Evolutionary conservation across 768 basidiomycete genomes (phyloP).

Genomic region (Symmetrospora coprosmae): DNA sequence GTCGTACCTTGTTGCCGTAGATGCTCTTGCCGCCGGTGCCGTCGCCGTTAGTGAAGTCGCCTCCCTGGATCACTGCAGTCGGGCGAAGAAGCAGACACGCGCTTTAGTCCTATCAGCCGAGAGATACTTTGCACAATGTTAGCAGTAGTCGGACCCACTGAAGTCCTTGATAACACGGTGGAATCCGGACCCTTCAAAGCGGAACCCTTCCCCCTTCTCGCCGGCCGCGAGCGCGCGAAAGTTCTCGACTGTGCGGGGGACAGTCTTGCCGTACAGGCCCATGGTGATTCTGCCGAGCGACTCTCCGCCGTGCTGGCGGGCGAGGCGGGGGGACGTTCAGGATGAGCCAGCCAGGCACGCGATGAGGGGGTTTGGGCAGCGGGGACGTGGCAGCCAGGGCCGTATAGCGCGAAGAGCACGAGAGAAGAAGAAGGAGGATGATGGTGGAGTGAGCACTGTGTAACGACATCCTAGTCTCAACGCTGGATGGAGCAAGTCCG

Average conservation of each 20-base stretch:
- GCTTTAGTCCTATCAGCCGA: too few relatives aligned
- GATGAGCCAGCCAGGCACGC: too few relatives aligned
- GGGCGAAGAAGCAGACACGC: background rate
- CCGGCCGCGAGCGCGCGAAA: constrained; percentile 87
- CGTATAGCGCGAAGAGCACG: too few relatives aligned
- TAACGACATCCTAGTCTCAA: too few relatives aligned
- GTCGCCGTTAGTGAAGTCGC: constrained; percentile 75
- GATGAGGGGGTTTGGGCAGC: too few relatives aligned
- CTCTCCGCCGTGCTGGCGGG: constrained; percentile 6
- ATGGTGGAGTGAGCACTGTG: too few relatives aligned
- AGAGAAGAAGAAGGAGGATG: too few relatives aligned
- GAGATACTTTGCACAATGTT: constrained; percentile 42
- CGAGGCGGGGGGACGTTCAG: too few relatives aligned
- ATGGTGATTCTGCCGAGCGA: constrained; percentile 7
- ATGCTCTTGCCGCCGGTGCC: constrained; percentile 37
- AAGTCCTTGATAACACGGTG: constrained; percentile 90
- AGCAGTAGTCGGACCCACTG: constrained; percentile 38
- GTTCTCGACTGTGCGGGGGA: constrained; percentile 93
- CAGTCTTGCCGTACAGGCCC: constrained; percentile 87
- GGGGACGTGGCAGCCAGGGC: too few relatives aligned
- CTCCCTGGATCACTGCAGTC: constrained; percentile 72
- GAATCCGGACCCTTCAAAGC: constrained; percentile 89
- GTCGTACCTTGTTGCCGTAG: constrained; percentile 28
- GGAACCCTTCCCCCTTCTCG: constrained; percentile 58
- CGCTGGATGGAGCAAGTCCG: too few relatives aligned